Evolutionary conservation across 352 stramenopile species (phyloP).

Genomic region (Globisporangium irregulare): DNA sequence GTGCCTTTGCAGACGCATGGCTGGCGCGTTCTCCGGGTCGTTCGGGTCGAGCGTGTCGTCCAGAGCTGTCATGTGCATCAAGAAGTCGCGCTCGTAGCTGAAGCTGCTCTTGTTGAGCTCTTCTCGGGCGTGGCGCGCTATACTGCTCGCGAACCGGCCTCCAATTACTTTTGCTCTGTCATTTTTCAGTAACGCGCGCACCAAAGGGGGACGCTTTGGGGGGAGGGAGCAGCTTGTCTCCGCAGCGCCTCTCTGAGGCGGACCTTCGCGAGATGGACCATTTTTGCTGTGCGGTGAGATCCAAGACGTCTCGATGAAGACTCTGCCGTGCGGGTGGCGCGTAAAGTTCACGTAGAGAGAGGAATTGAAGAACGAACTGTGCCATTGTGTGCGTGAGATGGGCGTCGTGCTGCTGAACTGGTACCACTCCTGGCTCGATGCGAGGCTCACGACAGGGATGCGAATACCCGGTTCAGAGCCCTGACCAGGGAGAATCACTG

Average conservation of each 20-base stretch:
- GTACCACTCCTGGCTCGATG: slow-evolving; percentile 64
- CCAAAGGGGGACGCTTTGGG: slow-evolving; percentile 15
- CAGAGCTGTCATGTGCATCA: slow-evolving; percentile 41
- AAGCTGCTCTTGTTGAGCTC: slow-evolving; percentile 30
- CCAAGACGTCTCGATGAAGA: slow-evolving; percentile 47
- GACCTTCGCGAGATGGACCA: neutral
- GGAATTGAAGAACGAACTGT: slow-evolving; percentile 59
- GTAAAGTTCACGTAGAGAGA: slow-evolving; percentile 34
- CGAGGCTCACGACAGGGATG: slow-evolving; percentile 42
- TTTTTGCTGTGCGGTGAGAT: slow-evolving; percentile 16
- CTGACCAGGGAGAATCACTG: slow-evolving; percentile 49
- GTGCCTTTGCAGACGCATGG: slow-evolving; percentile 49
- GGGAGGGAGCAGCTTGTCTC: slow-evolving; percentile 7
- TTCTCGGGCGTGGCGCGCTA: slow-evolving; percentile 6
- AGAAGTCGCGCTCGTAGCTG: slow-evolving; percentile 62
- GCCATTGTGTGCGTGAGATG: slow-evolving; percentile 47
- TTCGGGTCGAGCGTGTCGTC: slow-evolving; percentile 60
- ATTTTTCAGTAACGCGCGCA: slow-evolving; percentile 6
- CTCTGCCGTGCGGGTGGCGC: slow-evolving; percentile 42
- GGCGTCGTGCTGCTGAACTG: slow-evolving; percentile 55
- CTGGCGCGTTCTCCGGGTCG: slow-evolving; percentile 59
- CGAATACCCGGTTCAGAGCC: slow-evolving; percentile 5
- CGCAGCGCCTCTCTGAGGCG: neutral
- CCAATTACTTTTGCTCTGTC: slow-evolving; percentile 9
- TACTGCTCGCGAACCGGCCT: neutral